Evolutionary conservation across 2,329 filamentous ascomycete genomes (phyloP).

Genomic region (Fusarium concolor): DNA sequence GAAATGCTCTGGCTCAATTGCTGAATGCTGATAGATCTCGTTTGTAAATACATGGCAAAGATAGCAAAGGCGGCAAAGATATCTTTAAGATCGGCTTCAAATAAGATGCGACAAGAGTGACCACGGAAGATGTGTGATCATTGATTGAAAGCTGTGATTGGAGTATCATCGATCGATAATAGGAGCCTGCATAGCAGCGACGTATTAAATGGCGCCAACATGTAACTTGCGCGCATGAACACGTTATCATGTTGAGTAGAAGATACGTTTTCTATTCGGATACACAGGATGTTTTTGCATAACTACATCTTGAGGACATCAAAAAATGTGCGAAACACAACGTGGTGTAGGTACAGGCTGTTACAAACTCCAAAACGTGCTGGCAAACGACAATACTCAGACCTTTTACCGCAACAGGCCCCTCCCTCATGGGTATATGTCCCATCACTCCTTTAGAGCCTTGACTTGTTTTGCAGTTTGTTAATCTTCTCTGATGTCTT

Average conservation of each 20-base stretch:
- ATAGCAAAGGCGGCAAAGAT: not conserved
- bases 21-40: no score
- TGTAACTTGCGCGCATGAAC: no score
- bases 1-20: no score
- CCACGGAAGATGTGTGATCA: not conserved
- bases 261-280: fast-evolving
- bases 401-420: not conserved
- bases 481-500: constrained; percentile 4
- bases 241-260: not conserved
- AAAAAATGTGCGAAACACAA: not conserved
- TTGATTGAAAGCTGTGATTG: not conserved
- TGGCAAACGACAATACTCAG: not conserved
- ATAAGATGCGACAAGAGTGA: no score
- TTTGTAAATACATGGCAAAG: no score
- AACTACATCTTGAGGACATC: fast-evolving
- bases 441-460: not conserved
- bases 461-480: not conserved
- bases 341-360: not conserved
- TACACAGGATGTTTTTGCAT: no score
- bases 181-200: no score
- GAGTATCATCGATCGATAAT: no score
- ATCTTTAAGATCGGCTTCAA: no score
- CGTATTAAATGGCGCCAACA: not conserved
- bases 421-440: not conserved
- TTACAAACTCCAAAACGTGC: not conserved